phyloP scores from a whole-genome alignment of 2,329 filamentous ascomycete species.

The Cephalotrichum gorgonifer region DNA sequence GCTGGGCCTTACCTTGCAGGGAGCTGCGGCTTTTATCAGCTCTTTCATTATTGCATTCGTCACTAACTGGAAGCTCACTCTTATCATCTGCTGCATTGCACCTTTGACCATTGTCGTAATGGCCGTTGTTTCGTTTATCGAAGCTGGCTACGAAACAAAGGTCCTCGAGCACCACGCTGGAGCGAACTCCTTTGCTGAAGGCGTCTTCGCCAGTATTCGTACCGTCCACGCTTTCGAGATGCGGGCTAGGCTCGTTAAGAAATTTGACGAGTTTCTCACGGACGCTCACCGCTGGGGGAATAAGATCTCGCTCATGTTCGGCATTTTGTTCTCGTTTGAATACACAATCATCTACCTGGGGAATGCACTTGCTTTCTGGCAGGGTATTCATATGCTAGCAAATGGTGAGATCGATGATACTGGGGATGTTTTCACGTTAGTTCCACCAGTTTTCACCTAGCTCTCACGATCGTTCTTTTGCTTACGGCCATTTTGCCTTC shows the following conservation, averaged over 20 bases:
- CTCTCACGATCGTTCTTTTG: background rate
- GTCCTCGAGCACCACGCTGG: slow-evolving; percentile 29
- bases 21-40: slow-evolving; percentile 26
- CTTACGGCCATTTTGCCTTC: background rate
- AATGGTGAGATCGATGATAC: slow-evolving; percentile 31
- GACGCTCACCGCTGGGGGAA: slow-evolving; percentile 25
- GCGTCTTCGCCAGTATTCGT: slow-evolving; percentile 36
- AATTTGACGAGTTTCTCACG: slow-evolving; percentile 30
- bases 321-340: slow-evolving; percentile 31
- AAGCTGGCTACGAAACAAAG: slow-evolving; percentile 3
- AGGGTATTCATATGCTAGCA: slow-evolving; percentile 35
- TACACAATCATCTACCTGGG: slow-evolving; percentile 37
- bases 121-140: slow-evolving; percentile 16
- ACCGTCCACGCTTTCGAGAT: slow-evolving; percentile 42
- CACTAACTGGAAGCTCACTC: slow-evolving; percentile 29
- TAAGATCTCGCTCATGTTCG: slow-evolving; percentile 32
- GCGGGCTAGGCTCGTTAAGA: slow-evolving; percentile 27
- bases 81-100: slow-evolving; percentile 33
- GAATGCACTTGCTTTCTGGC: slow-evolving; percentile 40
- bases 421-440: slow-evolving; percentile 34
- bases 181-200: slow-evolving; percentile 36
- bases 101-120: slow-evolving; percentile 31
- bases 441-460: slow-evolving; percentile 9
- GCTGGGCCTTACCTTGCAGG: slow-evolving; percentile 29
- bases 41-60: slow-evolving; percentile 28